Conservation (phyloP, 331 rosid species). For the Telfairia occidentalis region DNA sequence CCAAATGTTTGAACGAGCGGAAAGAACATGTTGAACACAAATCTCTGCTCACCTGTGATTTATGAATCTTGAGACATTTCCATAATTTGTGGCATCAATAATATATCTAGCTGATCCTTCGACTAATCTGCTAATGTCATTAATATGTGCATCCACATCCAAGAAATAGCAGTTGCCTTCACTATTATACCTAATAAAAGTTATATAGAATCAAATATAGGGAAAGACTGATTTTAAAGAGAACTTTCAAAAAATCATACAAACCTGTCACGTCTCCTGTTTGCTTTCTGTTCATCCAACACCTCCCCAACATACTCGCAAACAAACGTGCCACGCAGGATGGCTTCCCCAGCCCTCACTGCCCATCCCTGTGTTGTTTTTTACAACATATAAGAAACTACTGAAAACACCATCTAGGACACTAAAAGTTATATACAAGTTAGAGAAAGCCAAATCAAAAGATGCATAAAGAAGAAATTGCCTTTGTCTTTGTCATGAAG, state of each 20-base stretch:
- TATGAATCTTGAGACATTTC: slow-evolving; percentile 89
- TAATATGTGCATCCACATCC: slow-evolving; percentile 49
- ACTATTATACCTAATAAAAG: slow-evolving; percentile 38
- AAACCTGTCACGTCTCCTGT: slow-evolving; percentile 54
- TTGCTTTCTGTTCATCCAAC: slow-evolving; percentile 62
- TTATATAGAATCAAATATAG: neutral
- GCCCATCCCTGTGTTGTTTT: slow-evolving; percentile 69
- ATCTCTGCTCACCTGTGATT: slow-evolving; percentile 65
- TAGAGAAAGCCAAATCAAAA: neutral
- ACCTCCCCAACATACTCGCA: slow-evolving; percentile 88
- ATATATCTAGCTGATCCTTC: slow-evolving; percentile 55
- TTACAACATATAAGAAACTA: slow-evolving; percentile 17
- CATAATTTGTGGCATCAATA: slow-evolving; percentile 65
- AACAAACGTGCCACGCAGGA: slow-evolving; percentile 82
- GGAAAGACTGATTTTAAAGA: neutral
- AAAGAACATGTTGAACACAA: neutral
- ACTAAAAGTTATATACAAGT: neutral
- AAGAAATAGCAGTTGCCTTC: slow-evolving; percentile 49
- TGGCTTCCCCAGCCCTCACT: slow-evolving; percentile 78
- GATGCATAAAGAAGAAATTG: slow-evolving; percentile 17
- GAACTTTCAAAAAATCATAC: neutral
- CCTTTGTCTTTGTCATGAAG: slow-evolving; percentile 78
- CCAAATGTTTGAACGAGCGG: neutral
- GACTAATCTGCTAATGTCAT: slow-evolving; percentile 81
- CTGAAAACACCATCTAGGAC: slow-evolving; percentile 6